Evolutionary conservation across 2,329 filamentous ascomycete species (phyloP).

Genomic region (Tolypocladium guangdongense): DNA sequence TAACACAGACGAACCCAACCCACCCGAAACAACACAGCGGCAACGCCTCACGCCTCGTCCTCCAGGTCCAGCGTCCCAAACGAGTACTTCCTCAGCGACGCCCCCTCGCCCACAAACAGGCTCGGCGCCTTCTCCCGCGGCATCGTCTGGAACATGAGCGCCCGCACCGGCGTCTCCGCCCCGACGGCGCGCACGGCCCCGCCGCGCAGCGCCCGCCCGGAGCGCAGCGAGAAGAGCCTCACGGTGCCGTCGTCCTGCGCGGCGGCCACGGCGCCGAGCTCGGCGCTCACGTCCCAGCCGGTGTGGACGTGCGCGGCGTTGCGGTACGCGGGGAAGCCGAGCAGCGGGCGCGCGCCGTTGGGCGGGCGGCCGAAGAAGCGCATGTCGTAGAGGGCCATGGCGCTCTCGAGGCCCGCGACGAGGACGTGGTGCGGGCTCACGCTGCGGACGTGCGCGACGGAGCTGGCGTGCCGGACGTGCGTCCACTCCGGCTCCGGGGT

Average conservation of each 20-base stretch:
- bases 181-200: slow-evolving; percentile 13
- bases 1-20: not conserved
- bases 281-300: slow-evolving; percentile 39
- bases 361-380: slow-evolving; percentile 26
- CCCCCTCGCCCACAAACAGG: slow-evolving; percentile 32
- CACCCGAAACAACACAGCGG: no score
- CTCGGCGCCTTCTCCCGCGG: slow-evolving; percentile 32
- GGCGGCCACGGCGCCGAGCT: slow-evolving; percentile 40
- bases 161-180: slow-evolving; percentile 23
- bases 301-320: slow-evolving; percentile 37
- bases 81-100: slow-evolving; percentile 30
- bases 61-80: slow-evolving; percentile 22
- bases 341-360: slow-evolving; percentile 23
- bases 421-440: slow-evolving; percentile 39
- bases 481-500: slow-evolving; percentile 20
- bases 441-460: slow-evolving; percentile 38
- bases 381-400: slow-evolving; percentile 45
- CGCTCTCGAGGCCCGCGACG: slow-evolving; percentile 36
- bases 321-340: slow-evolving; percentile 37
- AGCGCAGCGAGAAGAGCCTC: slow-evolving; percentile 36
- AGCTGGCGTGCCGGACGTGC: slow-evolving; percentile 22
- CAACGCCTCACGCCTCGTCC: slow-evolving; percentile 21
- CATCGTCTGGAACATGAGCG: slow-evolving; percentile 35
- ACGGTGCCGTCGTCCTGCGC: slow-evolving; percentile 40
- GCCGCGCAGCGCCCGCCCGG: slow-evolving; percentile 27